phyloP scores from a whole-genome alignment of 2,329 filamentous ascomycete genomes.

The Phialocephala sp. region DNA sequence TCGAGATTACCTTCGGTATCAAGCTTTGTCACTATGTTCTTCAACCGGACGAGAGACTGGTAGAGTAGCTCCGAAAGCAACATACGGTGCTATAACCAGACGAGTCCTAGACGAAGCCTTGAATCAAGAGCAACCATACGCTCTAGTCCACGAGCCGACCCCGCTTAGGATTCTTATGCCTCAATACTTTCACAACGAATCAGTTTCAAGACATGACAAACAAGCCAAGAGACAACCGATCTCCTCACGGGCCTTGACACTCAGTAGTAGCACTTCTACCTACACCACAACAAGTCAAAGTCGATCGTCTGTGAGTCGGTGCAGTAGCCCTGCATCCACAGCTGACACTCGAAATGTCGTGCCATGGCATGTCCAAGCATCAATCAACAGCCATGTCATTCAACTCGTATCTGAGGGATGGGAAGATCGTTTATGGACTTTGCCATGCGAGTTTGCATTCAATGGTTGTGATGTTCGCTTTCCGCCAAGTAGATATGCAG shows the following conservation, averaged over 20 bases:
- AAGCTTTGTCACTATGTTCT: neutral
- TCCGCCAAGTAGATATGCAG: constrained; percentile 43
- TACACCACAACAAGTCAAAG: neutral
- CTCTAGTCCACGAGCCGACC: neutral
- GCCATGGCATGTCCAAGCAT: constrained; percentile 1
- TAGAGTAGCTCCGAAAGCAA: neutral
- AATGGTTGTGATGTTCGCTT: constrained; percentile 48
- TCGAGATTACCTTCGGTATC: neutral
- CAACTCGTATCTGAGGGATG: neutral
- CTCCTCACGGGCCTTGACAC: neutral
- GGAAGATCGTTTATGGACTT: neutral
- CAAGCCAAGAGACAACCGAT: neutral
- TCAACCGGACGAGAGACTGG: neutral
- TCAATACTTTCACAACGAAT: neutral
- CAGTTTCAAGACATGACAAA: too few species aligned
- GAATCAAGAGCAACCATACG: neutral
- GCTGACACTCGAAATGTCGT: neutral
- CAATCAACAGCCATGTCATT: neutral
- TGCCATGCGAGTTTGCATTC: constrained; percentile 36
- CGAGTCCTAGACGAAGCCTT: neutral
- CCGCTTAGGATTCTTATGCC: neutral
- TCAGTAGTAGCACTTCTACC: neutral
- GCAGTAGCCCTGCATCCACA: neutral
- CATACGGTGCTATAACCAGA: neutral
- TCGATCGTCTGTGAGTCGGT: neutral